phyloP scores from a whole-genome alignment of 1,284 basidiomycete species.

The Coniferiporia sulphurascens region DNA sequence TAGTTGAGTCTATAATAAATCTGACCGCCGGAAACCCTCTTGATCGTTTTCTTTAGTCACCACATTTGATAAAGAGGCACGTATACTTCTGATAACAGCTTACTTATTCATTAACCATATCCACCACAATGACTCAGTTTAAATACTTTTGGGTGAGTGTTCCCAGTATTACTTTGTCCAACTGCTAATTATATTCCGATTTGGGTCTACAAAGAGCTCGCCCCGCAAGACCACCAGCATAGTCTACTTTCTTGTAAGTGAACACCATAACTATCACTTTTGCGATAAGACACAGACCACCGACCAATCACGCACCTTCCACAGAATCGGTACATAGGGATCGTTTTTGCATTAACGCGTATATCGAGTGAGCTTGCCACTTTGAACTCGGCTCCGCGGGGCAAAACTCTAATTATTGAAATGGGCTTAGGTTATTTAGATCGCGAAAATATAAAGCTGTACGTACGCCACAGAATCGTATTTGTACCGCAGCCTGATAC shows the following conservation, averaged over 20 bases:
- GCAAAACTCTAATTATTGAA: too few relatives aligned
- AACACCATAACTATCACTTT: too few relatives aligned
- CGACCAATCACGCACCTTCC: not conserved
- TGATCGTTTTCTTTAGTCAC: not conserved
- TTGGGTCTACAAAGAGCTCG: not conserved
- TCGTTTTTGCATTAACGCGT: not conserved
- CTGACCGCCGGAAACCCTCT: not conserved
- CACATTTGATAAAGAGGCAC: slow-evolving; percentile 4
- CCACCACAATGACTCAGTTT: not conserved
- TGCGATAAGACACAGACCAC: not conserved
- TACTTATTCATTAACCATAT: too few relatives aligned
- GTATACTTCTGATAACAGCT: not conserved
- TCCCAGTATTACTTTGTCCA: not conserved
- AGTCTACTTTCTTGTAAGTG: not conserved
- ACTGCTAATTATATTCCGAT: too few relatives aligned
- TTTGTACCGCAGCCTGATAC: not conserved
- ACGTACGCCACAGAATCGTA: not conserved
- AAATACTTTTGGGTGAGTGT: not conserved
- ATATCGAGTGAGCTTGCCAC: not conserved
- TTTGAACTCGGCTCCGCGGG: not conserved
- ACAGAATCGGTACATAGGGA: slow-evolving; percentile 8
- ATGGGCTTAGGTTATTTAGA: not conserved
- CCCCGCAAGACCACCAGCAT: not conserved
- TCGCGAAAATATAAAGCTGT: not conserved
- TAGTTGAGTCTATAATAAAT: not conserved